Base-by-base conservation (phyloP, 1,139 yeast species). In the Geotrichum restrictum region DNA sequence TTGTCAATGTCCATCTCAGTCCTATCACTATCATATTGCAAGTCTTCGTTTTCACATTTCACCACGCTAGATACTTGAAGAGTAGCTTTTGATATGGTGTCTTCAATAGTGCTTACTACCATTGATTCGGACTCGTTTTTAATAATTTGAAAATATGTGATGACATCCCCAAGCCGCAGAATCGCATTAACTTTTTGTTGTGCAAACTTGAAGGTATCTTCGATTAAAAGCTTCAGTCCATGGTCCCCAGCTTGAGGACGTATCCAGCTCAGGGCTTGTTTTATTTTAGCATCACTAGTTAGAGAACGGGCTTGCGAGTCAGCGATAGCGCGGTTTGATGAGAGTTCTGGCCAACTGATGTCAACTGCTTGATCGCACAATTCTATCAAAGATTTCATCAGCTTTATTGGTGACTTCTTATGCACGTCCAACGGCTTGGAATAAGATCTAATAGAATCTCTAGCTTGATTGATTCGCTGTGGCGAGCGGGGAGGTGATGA, bases 41-140 rank as follows among this genome's bases (percentile, higher is more conserved):
- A 31, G 48, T 29, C 39, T 44, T 13, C 40, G 45, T n/a, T 33
- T 3, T 37, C 40, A n/a, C 13, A 16, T 16, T 16, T 18, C 10
- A 10, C 24, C 6, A 24, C 8, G 16, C 22, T 18, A 21, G 22
- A 18, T 18, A 11, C 40, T 51, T 36, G 59, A 18, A 56, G 78
- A 34, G 74, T 78, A 48, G 78, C 80, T 63, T 69, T 77, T 22
- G 70, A 68, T 10, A 88, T 78, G 0, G 95, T 84, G 42, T 81
- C 81, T 21, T 78, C 74, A 2, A 93, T 88, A 0, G 86, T 76
- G 41, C 74, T 70, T 38, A 87, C 71, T 1, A 91, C 94, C 63
- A 83, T 73, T 16, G 70, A 75, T 63, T 91, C 95, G 6, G 91
- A 88, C 66, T 93, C 97, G 44, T 77, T 79, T 57, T 88, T 87